Percentiles rank a stretch among this genome's conserved stretches.
Conservation (phyloP, 2,329 filamentous ascomycete species). For the Aspergillus neotritici region DNA sequence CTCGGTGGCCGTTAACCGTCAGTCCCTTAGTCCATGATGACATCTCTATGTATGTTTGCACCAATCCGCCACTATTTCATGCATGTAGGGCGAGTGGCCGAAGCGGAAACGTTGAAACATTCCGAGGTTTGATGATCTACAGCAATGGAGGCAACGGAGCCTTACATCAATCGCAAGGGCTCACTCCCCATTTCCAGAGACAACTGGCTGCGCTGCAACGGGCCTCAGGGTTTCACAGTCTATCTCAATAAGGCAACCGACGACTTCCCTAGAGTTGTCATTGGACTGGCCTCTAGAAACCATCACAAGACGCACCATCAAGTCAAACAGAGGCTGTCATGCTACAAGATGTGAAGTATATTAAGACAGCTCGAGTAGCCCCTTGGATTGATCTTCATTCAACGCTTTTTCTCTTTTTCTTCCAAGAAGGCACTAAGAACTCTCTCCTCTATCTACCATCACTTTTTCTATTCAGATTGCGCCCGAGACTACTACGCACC, state of each 20-base stretch:
- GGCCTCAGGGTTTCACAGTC: slow-evolving; percentile 21
- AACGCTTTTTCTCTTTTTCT: not conserved
- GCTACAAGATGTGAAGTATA: not conserved
- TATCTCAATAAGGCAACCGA: slow-evolving; percentile 11
- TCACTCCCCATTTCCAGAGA: slow-evolving; percentile 10
- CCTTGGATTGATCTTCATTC: not conserved
- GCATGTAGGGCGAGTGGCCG: not conserved
- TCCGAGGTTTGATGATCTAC: not conserved
- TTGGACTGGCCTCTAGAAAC: slow-evolving; percentile 10
- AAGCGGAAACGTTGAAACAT: not conserved
- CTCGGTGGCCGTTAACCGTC: slow-evolving; percentile 2
- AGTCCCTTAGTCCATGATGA: no score
- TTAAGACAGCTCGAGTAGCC: not conserved
- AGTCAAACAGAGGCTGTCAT: not conserved
- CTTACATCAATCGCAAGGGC: not conserved
- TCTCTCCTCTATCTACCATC: not conserved
- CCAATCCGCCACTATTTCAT: not conserved
- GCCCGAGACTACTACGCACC: no score
- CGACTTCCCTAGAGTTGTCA: slow-evolving; percentile 6
- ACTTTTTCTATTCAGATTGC: no score
- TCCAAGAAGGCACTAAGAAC: not conserved
- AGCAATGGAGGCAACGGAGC: not conserved
- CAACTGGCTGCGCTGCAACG: slow-evolving; percentile 15
- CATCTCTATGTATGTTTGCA: slow-evolving; percentile 12
- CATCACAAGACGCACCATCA: slow-evolving; percentile 15